Percentiles rank a stretch among this genome's conserved stretches.
phyloP scores from a whole-genome alignment of 2,329 filamentous ascomycete genomes.

The Diaporthe citrichinensis region DNA sequence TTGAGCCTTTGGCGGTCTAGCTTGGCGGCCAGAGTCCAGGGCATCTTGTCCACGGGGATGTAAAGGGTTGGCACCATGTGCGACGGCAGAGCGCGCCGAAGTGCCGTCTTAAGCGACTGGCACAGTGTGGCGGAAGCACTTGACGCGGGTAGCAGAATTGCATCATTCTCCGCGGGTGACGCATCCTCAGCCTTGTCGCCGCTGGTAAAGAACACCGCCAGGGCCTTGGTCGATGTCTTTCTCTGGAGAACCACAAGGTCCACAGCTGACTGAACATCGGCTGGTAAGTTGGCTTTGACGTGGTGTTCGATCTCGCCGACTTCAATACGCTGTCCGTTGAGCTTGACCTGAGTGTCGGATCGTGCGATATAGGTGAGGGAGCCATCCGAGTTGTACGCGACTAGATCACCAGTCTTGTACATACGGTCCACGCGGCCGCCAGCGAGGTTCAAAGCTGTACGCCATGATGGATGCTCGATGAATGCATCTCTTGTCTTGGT shows the following conservation, averaged over 20 bases:
- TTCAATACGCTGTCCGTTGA: conserved; percentile 66
- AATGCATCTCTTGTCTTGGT: background rate
- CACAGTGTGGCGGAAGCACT: background rate
- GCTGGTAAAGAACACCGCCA: conserved; percentile 54
- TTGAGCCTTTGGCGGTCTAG: conserved; percentile 27
- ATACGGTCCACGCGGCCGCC: conserved; percentile 44
- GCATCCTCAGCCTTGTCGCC: conserved; percentile 41
- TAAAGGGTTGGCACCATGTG: conserved; percentile 25
- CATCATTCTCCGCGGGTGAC: background rate
- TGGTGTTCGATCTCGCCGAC: conserved; percentile 47
- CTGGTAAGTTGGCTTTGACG: conserved; percentile 4
- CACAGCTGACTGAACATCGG: conserved; percentile 24
- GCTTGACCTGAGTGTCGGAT: conserved; percentile 67
- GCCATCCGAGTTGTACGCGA: conserved; percentile 52
- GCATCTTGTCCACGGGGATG: conserved; percentile 26
- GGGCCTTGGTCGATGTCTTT: conserved; percentile 48
- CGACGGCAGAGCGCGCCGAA: conserved; percentile 11
- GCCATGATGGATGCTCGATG: background rate
- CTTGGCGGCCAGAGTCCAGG: background rate
- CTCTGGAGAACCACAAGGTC: conserved; percentile 7
- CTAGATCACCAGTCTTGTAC: conserved; percentile 60
- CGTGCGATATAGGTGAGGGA: conserved; percentile 48
- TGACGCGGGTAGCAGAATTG: background rate
- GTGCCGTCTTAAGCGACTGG: conserved; percentile 3
- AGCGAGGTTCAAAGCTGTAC: background rate